These are phyloP conservation scores for Parmelia sp. DNA, from an alignment of 495 filamentous ascomycete genomes.

Conservation along the genomic window DNA sequence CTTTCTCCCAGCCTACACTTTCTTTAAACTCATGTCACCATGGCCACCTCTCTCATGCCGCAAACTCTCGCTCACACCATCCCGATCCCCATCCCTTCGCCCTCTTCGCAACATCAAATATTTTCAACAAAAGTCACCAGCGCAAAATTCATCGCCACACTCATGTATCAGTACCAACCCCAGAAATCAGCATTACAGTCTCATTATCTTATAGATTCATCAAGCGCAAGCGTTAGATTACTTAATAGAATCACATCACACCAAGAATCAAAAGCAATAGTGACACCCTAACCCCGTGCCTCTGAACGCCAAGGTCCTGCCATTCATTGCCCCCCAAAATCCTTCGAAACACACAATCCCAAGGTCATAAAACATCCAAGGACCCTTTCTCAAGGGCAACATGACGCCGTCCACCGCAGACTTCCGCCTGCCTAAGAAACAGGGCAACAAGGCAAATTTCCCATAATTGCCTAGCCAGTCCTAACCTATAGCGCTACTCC, in stretches of 20 bases:
- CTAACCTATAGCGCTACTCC: not conserved
- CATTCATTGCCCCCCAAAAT: not conserved
- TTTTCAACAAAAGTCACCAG: not conserved
- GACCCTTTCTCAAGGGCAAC: not conserved
- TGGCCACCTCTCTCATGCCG: not conserved
- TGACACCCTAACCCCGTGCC: not conserved
- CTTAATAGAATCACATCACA: not conserved
- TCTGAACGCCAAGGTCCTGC: not conserved
- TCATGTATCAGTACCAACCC: not conserved
- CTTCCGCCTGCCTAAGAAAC: not conserved
- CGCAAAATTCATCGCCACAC: not conserved
- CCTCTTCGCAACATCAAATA: not conserved
- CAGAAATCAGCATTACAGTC: not conserved
- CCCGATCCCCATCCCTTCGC: not conserved
- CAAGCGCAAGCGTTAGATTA: not conserved
- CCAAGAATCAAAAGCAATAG: not conserved
- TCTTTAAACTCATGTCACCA: not conserved
- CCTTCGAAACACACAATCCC: not conserved
- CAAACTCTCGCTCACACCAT: not conserved
- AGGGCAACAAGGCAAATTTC: not conserved
- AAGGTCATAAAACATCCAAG: not conserved
- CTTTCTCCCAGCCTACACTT: not conserved
- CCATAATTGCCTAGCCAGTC: not conserved
- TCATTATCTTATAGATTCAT: not conserved
- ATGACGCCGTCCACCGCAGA: not conserved